Evolutionary conservation across 169 alveolate genomes (phyloP).

Genomic region (Condylostoma magnum): DNA sequence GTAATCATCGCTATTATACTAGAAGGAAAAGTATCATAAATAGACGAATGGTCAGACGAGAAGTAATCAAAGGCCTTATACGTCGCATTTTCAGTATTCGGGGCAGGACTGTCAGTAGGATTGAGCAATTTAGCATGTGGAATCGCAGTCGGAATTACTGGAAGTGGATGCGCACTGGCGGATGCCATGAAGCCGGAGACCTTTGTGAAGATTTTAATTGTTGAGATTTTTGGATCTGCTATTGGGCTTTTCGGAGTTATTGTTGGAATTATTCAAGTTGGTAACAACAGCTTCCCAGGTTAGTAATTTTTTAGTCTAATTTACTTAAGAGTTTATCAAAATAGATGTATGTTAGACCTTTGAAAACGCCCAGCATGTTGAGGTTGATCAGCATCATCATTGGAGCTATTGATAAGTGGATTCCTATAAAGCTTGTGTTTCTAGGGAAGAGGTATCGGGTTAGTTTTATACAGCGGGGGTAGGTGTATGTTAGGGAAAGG

Average conservation of each 20-base stretch:
- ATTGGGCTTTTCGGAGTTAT: slow-evolving; percentile 96
- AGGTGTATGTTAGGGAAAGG: slow-evolving; percentile 20
- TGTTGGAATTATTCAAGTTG: slow-evolving; percentile 85
- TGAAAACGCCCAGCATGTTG: slow-evolving; percentile 15
- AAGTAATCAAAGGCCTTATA: slow-evolving; percentile 68
- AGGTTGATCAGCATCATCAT: slow-evolving; percentile 27
- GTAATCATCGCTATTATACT: slow-evolving; percentile 92
- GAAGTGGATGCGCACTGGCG: slow-evolving; percentile 98
- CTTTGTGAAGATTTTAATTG: slow-evolving; percentile 97
- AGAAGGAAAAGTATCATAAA: slow-evolving; percentile 65
- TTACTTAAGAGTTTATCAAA: slow-evolving; percentile 13
- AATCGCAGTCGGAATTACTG: slow-evolving; percentile 98
- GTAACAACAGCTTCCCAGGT: slow-evolving; percentile 50
- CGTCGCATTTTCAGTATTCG: slow-evolving; percentile 95
- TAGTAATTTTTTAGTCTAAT: not conserved
- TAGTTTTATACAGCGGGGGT: slow-evolving; percentile 12
- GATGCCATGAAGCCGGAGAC: slow-evolving; percentile 99
- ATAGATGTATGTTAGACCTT: slow-evolving; percentile 9
- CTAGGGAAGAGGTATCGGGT: slow-evolving; percentile 15
- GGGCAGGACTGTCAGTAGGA: slow-evolving; percentile 99
- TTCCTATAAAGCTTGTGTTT: slow-evolving; percentile 4
- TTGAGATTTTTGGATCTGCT: slow-evolving; percentile 99
- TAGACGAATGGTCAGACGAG: slow-evolving; percentile 14
- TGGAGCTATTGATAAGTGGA: slow-evolving; percentile 25
- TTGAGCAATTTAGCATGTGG: slow-evolving; percentile 98